These are phyloP conservation scores for Euphorbia neoarborescens DNA, from an alignment of 441 rosid species.

Conservation along the genomic window DNA sequence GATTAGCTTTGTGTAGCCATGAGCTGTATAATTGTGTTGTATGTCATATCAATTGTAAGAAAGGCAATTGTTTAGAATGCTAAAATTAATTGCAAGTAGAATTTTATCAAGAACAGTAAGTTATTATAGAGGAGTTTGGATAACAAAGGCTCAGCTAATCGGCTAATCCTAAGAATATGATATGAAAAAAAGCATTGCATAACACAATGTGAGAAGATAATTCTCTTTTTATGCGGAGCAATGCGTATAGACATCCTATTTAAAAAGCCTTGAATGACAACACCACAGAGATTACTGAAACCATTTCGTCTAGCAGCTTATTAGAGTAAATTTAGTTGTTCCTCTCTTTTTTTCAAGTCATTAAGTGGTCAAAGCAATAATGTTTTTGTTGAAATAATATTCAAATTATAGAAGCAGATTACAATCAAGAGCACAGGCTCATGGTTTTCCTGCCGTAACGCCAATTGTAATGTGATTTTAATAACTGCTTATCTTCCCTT, in stretches of 20 bases:
- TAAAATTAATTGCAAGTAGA: background rate
- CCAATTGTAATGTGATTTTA: background rate
- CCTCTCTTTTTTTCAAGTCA: background rate
- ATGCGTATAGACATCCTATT: background rate
- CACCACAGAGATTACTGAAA: background rate
- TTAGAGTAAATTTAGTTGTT: background rate
- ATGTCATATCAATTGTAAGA: background rate
- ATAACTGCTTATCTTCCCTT: background rate
- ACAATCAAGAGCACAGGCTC: background rate
- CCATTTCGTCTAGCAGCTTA: background rate
- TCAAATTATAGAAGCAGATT: background rate
- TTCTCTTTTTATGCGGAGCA: background rate
- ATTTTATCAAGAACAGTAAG: background rate
- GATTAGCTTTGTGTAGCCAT: background rate
- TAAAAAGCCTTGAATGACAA: background rate
- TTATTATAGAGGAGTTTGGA: background rate
- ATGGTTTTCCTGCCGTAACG: background rate
- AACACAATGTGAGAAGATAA: background rate
- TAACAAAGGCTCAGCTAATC: background rate
- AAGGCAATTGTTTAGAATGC: background rate
- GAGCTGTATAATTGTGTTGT: background rate
- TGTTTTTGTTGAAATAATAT: background rate
- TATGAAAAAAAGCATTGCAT: background rate
- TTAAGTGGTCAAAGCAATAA: background rate
- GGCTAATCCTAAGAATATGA: background rate